Evolutionary conservation across 2,329 filamentous ascomycete species (phyloP), one percentile per base, ranked within the genome.

Genomic region (Juglanconis oblonga): DNA sequence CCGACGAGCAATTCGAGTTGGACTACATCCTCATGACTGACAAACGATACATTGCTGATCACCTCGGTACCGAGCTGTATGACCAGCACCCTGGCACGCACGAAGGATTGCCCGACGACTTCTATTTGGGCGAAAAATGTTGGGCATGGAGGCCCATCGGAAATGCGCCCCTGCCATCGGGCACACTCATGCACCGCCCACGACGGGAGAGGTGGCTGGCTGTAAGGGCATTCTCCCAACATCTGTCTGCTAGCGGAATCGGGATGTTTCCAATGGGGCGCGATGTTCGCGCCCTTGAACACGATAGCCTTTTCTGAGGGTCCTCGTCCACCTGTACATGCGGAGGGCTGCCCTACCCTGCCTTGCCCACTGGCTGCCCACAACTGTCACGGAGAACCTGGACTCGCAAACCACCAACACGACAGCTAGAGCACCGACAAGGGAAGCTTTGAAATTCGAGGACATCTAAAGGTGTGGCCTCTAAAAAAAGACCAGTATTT

Each of bases 1-100:
- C 52, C 24, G 64, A 70, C 52, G 56, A 68, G 9, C 57, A 67
- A 7, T 70, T 70, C 47, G 68, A 69, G 52, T 59, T 70, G 4
- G 70, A 72, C 52, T 68, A 71, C 47, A 50, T 72, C 3, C 60
- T 72, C 40, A 71, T 73, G 69, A 42, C 67, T 24, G 63, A 72
- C 50, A 58, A 51, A 14, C 35, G 63, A 17, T 62, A 59, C 17
- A 64, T 74, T 24, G 55, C 57, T 3, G 62, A 66, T 8, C 68
- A 72, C 51, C 72, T 71, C 55, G 52, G 45, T 11, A 52, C 45
- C 31, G 33, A 54, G n/a, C 2, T 44, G 3, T 49, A 40, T 35
- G 35, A 54, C 32, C 44, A 42, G 3, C 36, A 55, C 36, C 36
- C 8, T 33, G n/a, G 52, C 31, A 45, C 13, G 5, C 24, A 9